phyloP scores from a whole-genome alignment of 2,329 filamentous ascomycete species.

The Botryotinia globosa region DNA sequence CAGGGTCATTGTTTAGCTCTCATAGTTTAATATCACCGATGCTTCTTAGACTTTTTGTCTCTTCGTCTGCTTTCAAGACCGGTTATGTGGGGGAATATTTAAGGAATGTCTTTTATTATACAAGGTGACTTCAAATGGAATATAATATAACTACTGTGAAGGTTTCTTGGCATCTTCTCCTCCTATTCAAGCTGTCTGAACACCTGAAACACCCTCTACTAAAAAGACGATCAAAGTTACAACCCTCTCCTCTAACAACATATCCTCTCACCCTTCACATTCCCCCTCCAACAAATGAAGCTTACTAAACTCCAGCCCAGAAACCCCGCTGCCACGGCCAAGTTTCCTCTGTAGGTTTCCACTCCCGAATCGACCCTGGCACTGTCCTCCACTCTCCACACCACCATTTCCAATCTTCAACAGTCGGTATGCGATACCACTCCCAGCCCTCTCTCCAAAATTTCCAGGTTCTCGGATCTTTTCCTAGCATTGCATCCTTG shows the following conservation, averaged over 20 bases:
- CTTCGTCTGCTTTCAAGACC: neutral
- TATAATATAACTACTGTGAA: neutral
- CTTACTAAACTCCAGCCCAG: neutral
- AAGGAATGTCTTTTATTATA: neutral
- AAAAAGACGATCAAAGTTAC: neutral
- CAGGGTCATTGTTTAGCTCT: too few species aligned
- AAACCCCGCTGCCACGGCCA: conserved; percentile 2
- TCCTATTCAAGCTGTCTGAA: neutral
- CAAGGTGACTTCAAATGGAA: neutral
- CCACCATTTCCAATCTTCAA: conserved; percentile 2
- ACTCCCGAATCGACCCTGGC: neutral
- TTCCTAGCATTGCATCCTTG: fast-evolving
- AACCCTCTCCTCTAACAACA: fast-evolving
- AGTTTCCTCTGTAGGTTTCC: neutral
- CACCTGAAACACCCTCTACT: too few species aligned
- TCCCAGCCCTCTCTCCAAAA: neutral
- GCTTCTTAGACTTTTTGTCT: neutral
- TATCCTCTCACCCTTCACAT: neutral
- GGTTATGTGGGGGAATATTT: neutral
- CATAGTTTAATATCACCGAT: neutral
- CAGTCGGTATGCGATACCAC: neutral
- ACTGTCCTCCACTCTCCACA: conserved; percentile 1
- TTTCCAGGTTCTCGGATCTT: fast-evolving
- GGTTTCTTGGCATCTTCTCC: too few species aligned
- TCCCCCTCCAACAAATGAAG: too few species aligned